A percentile compares a stretch with the other conserved stretches of the same genome.
phyloP scores from a whole-genome alignment of 2,329 filamentous ascomycete genomes.

The Fusarium coffeatum region DNA sequence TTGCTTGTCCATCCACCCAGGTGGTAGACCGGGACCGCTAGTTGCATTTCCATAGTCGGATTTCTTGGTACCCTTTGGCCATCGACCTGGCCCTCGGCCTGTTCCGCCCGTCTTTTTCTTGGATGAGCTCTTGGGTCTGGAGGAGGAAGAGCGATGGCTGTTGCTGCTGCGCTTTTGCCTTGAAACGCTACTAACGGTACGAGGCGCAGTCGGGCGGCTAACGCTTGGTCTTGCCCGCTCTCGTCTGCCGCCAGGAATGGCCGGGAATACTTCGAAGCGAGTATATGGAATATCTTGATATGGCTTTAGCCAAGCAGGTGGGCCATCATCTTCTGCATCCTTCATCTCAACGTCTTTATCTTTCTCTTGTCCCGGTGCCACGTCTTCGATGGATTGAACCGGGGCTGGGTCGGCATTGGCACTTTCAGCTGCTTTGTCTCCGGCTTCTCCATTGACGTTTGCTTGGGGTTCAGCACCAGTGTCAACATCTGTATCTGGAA shows the following conservation, averaged over 20 bases:
- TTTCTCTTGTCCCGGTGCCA: slow-evolving; percentile 50
- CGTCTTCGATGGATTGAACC: slow-evolving; percentile 49
- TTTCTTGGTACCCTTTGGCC: slow-evolving; percentile 76
- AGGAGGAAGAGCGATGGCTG: slow-evolving; percentile 47
- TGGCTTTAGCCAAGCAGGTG: slow-evolving; percentile 57
- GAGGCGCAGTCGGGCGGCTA: slow-evolving; percentile 53
- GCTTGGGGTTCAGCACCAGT: neutral
- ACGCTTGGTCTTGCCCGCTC: slow-evolving; percentile 58
- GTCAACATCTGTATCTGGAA: slow-evolving; percentile 4
- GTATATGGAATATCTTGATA: slow-evolving; percentile 73
- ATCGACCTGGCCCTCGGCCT: slow-evolving; percentile 72
- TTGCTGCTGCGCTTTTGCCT: slow-evolving; percentile 55
- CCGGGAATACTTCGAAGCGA: slow-evolving; percentile 83
- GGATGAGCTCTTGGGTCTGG: slow-evolving; percentile 49
- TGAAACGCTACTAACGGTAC: slow-evolving; percentile 51
- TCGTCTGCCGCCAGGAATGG: slow-evolving; percentile 64
- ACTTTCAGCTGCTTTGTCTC: slow-evolving; percentile 29
- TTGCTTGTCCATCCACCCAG: slow-evolving; percentile 61
- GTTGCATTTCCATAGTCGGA: slow-evolving; percentile 75
- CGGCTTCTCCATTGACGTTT: slow-evolving; percentile 4
- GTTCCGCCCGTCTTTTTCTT: slow-evolving; percentile 71
- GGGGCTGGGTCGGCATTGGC: slow-evolving; percentile 45
- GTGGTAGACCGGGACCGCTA: slow-evolving; percentile 72
- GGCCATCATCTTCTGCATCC: slow-evolving; percentile 45
- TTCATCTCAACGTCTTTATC: slow-evolving; percentile 46